Conservation (phyloP, 2,329 filamentous ascomycete species). For the Berkeleyomyces basicola region DNA sequence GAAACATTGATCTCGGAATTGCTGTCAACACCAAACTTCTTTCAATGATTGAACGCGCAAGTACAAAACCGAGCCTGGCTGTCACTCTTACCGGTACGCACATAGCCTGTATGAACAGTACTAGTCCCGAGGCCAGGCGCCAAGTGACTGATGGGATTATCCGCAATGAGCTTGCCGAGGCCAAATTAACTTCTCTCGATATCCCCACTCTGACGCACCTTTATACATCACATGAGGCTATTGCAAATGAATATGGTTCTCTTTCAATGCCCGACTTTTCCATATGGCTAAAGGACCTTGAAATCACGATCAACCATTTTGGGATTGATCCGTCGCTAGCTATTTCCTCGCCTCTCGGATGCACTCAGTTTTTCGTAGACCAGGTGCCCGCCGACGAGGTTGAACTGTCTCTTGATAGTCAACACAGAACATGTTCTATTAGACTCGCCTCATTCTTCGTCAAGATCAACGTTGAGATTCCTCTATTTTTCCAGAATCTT, state of each 20-base stretch:
- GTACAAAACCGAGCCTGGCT: neutral
- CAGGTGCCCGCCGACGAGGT: conserved; percentile 56
- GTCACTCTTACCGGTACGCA: neutral
- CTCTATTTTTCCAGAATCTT: neutral
- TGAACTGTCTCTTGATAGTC: conserved; percentile 43
- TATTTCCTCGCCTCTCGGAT: conserved; percentile 56
- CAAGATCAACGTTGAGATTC: neutral
- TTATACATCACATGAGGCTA: conserved; percentile 15
- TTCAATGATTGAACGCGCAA: neutral
- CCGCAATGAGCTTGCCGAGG: neutral
- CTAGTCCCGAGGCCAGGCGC: neutral
- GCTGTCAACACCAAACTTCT: neutral
- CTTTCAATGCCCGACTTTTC: conserved; percentile 29
- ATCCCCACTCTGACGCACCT: conserved; percentile 21
- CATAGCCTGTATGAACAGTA: neutral
- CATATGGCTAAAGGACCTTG: conserved; percentile 50
- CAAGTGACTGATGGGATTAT: neutral
- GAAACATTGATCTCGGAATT: neutral
- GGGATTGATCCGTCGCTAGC: conserved; percentile 47
- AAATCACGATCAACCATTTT: conserved; percentile 30
- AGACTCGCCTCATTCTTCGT: conserved; percentile 50
- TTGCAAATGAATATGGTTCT: neutral
- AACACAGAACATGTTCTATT: conserved; percentile 54
- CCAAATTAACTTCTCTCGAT: neutral
- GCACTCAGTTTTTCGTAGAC: conserved; percentile 47